Base-by-base conservation (phyloP, 495 filamentous ascomycete genomes). In the Podospora pseudopauciseta region DNA sequence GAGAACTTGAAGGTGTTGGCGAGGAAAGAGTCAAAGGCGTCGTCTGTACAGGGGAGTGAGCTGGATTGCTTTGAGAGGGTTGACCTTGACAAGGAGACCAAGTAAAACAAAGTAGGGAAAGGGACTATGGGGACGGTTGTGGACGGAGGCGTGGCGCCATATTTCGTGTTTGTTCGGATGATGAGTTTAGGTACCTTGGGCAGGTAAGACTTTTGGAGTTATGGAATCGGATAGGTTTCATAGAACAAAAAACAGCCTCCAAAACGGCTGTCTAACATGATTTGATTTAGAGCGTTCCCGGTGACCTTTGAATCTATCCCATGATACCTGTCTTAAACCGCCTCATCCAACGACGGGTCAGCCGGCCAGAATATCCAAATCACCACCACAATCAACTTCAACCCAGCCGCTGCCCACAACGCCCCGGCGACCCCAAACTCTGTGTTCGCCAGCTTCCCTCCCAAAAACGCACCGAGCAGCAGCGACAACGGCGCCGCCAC, bases 321-420 rank as follows among this genome's bases (percentile, higher is more conserved):
- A 49, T 16, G 23, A 23, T 23, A 23, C 23, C 23, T 23, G 23
- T 23, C 23, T 13, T 49, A 55, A 30, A 56, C 3, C 19, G 11
- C 32, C 19, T 67, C 70, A 23, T 64, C 70, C 2, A 27, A 27
- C 0, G 61, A 44, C 28, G 60, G 57, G 54, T 70, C 66, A 16
- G 76, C 78, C 5, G 82, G 83, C 88, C 88, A 91, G 3, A 83
- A 59, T 18, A 86, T 63, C 88, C 88, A 91, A 2, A 81, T 78
- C 15, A 83, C 23, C 4, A 87, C 74, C 23, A 87, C 81, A 13
- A 79, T 32, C 2, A 78, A 72, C 75, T 91, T 91, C 39, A 90
- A 65, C 0, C 72, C 74, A 0, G 84, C 81, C 6, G 88, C 87
- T 19, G 82, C 82, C 89, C 89, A 92, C 64, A 92, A 72, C 4